Evolutionary conservation across 148 eudicot genomes (phyloP), one percentile per base, ranked within the genome.

Genomic region (Rhododendron simsii): DNA sequence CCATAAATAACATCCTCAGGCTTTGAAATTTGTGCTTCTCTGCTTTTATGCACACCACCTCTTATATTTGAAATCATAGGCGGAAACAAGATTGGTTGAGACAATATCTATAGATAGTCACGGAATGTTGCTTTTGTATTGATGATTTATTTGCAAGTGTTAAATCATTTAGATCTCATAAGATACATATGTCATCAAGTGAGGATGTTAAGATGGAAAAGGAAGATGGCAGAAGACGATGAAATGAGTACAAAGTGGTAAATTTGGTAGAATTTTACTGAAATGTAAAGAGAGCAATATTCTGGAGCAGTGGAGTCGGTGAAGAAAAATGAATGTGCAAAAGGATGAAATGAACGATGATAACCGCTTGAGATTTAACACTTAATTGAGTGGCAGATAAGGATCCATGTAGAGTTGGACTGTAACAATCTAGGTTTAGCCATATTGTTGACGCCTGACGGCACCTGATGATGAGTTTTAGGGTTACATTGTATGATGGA

Each of bases 171-270:
- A 10, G 48, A 78, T 41, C 0, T 10, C 26, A 45, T 10, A 45
- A 21, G 15, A 45, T 21, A 78, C 10, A n/a, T 78, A 23, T 10
- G 21, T 47, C 82, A 47, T 14, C 57, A 41, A 61, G 23, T 82
- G 33, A 82, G 48, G 75, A 41, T 82, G 21, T 41, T 82, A 13
- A 37, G 75, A 82, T 23, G 75, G 48, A 39, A 15, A 5, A 12
- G 67, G 84, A n/a, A 21, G 5, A 35, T 35, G 15, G 4, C 33
- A 11, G 20, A 61, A 4, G 74, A 39, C 12, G 1, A 23, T 82
- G 51, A 63, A 81, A 39, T 82, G 84, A 81, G 59, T 82, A 47
- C 41, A 67, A 67, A 48, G 28, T 81, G 20, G n/a, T 37, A 57
- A 39, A 77, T 37, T 77, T 41, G 50, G 50, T 41, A 21, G 28